These are phyloP conservation scores for Saksenaea vasiformis DNA, from an alignment of 371 early-diverging fungal genomes.

Conservation along the genomic window DNA sequence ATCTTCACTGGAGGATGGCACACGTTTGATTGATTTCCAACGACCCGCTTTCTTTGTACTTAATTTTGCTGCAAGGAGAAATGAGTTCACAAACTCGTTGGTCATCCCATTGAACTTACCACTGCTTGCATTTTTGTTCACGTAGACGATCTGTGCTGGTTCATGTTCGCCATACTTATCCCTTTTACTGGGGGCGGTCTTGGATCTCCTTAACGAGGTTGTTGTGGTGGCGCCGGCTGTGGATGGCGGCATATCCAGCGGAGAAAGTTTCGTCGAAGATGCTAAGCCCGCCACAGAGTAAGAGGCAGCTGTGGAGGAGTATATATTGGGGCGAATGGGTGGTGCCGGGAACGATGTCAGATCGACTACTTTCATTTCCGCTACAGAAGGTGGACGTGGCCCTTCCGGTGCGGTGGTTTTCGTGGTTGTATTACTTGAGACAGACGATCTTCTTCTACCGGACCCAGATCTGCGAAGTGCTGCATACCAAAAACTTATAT, in stretches of 20 bases:
- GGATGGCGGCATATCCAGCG: background rate
- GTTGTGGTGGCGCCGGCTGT: background rate
- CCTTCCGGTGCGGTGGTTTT: background rate
- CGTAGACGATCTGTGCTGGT: constrained; percentile 27
- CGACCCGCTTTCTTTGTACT: background rate
- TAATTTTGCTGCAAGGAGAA: background rate
- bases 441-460: constrained; percentile 1
- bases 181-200: constrained; percentile 23
- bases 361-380: background rate
- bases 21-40: background rate
- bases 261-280: background rate
- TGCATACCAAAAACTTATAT: background rate
- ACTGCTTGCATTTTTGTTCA: constrained; percentile 35
- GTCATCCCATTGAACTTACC: constrained; percentile 10
- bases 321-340: background rate
- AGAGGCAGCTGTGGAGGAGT: background rate
- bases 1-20: background rate
- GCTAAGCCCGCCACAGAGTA: background rate
- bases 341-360: constrained; percentile 7
- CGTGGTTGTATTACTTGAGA: background rate
- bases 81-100: background rate
- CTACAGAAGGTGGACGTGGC: background rate
- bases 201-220: constrained; percentile 10
- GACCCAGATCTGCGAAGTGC: background rate
- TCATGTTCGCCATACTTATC: constrained; percentile 19